Percentiles rank a stretch among this genome's conserved stretches.
phyloP scores from a whole-genome alignment of 768 basidiomycete genomes.

The Suillus cothurnatus region DNA sequence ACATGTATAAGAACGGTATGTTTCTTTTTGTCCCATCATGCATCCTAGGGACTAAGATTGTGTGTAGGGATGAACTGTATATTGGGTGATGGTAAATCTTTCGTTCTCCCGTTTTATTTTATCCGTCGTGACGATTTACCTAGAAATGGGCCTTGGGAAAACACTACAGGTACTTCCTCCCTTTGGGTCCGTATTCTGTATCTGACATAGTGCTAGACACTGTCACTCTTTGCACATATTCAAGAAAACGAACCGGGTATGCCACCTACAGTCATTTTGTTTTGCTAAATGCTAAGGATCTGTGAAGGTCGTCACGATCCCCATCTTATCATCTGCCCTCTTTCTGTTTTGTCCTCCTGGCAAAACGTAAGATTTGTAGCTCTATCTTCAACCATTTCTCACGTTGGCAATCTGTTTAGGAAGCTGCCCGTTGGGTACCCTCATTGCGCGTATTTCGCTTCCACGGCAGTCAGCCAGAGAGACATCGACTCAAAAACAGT shows the following conservation, averaged over 20 bases:
- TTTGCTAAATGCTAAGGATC: not conserved
- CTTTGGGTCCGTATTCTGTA: not conserved
- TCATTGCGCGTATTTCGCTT: slow-evolving; percentile 57
- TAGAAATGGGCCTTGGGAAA: slow-evolving; percentile 67
- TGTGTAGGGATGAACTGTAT: slow-evolving; percentile 64
- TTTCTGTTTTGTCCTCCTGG: slow-evolving; percentile 68
- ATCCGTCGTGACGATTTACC: not conserved
- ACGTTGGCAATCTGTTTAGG: slow-evolving; percentile 31
- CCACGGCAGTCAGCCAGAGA: slow-evolving; percentile 57
- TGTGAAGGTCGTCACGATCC: slow-evolving; percentile 48
- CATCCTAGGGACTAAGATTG: slow-evolving; percentile 1
- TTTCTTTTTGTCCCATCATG: not conserved
- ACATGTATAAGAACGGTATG: slow-evolving; percentile 68
- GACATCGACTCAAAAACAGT: slow-evolving; percentile 52
- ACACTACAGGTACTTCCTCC: slow-evolving; percentile 51
- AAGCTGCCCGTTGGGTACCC: slow-evolving; percentile 57
- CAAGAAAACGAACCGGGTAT: slow-evolving; percentile 52
- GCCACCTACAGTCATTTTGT: slow-evolving; percentile 2
- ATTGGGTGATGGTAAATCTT: slow-evolving; percentile 62
- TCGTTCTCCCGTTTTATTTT: not conserved
- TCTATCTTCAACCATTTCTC: too few relatives aligned
- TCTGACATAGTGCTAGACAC: slow-evolving; percentile 38
- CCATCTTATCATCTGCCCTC: slow-evolving; percentile 73
- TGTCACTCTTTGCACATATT: slow-evolving; percentile 69
- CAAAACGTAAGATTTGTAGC: slow-evolving; percentile 40